These are phyloP conservation scores for Plantago ovata DNA, from an alignment of 257 asterid genomes.

Conservation along the genomic window DNA sequence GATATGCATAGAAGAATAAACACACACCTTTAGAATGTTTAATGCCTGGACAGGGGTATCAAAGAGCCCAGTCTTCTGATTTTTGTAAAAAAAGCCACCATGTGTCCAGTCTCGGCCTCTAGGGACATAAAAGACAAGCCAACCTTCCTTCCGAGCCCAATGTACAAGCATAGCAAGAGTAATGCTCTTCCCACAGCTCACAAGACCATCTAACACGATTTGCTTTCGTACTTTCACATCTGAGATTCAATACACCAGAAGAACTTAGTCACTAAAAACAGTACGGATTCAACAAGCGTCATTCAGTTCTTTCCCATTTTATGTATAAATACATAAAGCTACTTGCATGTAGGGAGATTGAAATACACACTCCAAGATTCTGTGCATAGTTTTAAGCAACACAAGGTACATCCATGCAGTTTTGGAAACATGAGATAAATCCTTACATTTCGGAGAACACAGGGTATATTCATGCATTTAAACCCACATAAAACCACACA, in stretches of 20 bases:
- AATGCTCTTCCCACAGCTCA: slow-evolving; percentile 90
- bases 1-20: not conserved
- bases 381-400: too few relatives aligned
- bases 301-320: too few relatives aligned
- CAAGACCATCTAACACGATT: slow-evolving; percentile 78
- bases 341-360: too few relatives aligned
- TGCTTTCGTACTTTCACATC: slow-evolving; percentile 70
- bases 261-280: not conserved
- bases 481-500: too few relatives aligned
- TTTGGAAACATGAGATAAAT: too few relatives aligned
- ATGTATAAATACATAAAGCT: too few relatives aligned
- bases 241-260: slow-evolving; percentile 26
- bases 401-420: too few relatives aligned
- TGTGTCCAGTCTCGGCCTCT: slow-evolving; percentile 89
- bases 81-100: slow-evolving; percentile 82
- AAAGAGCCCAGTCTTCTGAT: slow-evolving; percentile 70
- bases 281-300: too few relatives aligned
- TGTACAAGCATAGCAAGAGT: slow-evolving; percentile 91
- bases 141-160: slow-evolving; percentile 98
- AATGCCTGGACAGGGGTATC: slow-evolving; percentile 94
- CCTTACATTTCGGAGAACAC: too few relatives aligned
- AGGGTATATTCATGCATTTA: too few relatives aligned
- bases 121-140: slow-evolving; percentile 94
- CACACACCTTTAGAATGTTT: slow-evolving; percentile 58
- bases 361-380: too few relatives aligned